A percentile compares a stretch with the other conserved stretches of the same genome.
Evolutionary conservation across 176 grass and related monocot genomes (phyloP).

Genomic region (Canna indica): DNA sequence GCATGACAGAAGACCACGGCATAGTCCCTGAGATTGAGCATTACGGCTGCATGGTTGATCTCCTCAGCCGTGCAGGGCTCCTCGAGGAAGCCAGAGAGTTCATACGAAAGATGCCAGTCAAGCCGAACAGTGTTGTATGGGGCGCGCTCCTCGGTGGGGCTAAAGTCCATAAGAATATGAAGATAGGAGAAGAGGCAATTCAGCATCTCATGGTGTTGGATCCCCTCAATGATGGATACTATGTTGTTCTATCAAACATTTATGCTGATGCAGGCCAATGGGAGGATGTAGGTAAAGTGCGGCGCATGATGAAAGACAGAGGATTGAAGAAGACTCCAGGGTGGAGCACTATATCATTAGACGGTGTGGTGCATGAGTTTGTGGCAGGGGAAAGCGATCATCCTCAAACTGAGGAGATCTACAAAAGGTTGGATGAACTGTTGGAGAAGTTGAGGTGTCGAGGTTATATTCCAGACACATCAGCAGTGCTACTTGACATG

Average conservation of each 20-base stretch:
- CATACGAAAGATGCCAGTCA: constrained; percentile 26
- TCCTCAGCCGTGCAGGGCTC: constrained; percentile 28
- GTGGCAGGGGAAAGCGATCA: constrained; percentile 22
- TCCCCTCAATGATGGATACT: constrained; percentile 27
- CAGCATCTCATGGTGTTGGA: constrained; percentile 18
- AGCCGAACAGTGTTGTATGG: constrained; percentile 29
- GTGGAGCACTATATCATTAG: constrained; percentile 25
- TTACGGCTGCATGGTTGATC: constrained; percentile 40
- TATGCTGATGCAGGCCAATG: constrained; percentile 23
- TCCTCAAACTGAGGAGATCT: constrained; percentile 14
- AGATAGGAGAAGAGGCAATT: constrained; percentile 26
- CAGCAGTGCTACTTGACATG: constrained; percentile 20
- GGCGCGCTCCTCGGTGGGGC: constrained; percentile 22
- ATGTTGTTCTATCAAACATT: constrained; percentile 35
- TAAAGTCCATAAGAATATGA: constrained; percentile 24
- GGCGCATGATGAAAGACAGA: constrained; percentile 24
- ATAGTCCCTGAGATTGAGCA: constrained; percentile 30
- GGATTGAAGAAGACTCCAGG: constrained; percentile 35
- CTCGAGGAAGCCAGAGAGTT: constrained; percentile 27
- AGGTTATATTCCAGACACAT: constrained; percentile 23
- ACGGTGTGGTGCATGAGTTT: constrained; percentile 19
- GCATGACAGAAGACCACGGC: constrained; percentile 26
- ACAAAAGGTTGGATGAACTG: constrained; percentile 17
- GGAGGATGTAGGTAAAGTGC: constrained; percentile 18
- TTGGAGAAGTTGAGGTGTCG: constrained; percentile 14